phyloP scores from a whole-genome alignment of 768 basidiomycete genomes.

The Sarcodon aspratus region DNA sequence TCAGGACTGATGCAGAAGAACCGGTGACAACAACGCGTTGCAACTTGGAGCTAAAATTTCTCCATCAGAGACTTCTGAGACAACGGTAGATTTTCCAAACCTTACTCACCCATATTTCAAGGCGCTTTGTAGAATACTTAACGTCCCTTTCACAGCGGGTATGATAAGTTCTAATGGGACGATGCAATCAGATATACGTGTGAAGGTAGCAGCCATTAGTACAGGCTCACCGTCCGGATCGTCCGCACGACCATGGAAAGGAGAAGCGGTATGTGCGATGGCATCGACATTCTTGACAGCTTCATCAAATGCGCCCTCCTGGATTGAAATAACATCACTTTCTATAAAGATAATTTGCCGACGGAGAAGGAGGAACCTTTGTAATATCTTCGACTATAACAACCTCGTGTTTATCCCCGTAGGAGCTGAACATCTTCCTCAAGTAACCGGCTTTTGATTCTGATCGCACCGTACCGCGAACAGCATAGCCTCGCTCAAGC shows the following conservation, averaged over 20 bases:
- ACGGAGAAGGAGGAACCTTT: conserved; percentile 19
- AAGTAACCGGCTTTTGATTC: conserved; percentile 48
- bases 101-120: conserved; percentile 25
- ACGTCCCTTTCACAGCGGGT: conserved; percentile 66
- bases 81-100: not conserved
- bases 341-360: not conserved
- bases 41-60: conserved; percentile 16
- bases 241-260: conserved; percentile 33
- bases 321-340: not conserved
- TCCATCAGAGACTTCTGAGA: not conserved
- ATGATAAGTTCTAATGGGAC: conserved; percentile 39
- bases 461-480: conserved; percentile 59
- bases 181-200: not conserved
- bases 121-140: conserved; percentile 47
- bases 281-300: conserved; percentile 69
- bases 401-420: conserved; percentile 49
- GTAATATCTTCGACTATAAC: conserved; percentile 66
- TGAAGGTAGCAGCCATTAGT: not conserved
- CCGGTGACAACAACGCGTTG: conserved; percentile 56
- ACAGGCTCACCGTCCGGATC: conserved; percentile 22
- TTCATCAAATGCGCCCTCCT: conserved; percentile 68
- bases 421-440: conserved; percentile 36
- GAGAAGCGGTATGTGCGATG: conserved; percentile 60
- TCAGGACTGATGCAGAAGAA: conserved; percentile 29
- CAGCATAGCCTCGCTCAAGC: conserved; percentile 49